A percentile compares a stretch with the other conserved stretches of the same genome.
phyloP scores from a whole-genome alignment of 73 alveolate genomes.

The Urostyla sp. region DNA sequence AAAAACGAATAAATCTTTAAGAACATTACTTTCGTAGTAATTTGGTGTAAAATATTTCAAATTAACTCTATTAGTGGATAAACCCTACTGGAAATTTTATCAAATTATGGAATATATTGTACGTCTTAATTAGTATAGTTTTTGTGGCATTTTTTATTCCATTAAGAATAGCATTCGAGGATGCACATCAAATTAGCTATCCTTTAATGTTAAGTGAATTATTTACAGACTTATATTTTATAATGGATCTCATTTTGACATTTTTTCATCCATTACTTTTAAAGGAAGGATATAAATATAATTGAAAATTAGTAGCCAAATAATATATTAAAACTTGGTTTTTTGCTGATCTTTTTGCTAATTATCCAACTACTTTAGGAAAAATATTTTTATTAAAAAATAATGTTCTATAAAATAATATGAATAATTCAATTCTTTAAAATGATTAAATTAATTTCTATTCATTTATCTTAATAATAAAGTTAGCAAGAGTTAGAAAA shows the following conservation, averaged over 20 bases:
- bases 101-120: background rate
- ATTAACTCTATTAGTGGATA: constrained; percentile 46
- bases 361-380: constrained; percentile 38
- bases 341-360: constrained; percentile 52
- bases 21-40: too few relatives aligned
- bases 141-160: constrained; percentile 17
- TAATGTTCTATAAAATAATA: background rate
- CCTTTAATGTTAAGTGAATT: constrained; percentile 1
- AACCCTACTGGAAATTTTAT: constrained; percentile 11
- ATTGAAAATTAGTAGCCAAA: constrained; percentile 14
- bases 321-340: constrained; percentile 61
- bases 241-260: constrained; percentile 26
- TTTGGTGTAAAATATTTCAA: too few relatives aligned
- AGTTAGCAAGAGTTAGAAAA: constrained; percentile 41
- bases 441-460: constrained; percentile 57
- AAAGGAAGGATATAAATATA: constrained; percentile 30
- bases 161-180: constrained; percentile 48
- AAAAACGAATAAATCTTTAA: too few relatives aligned
- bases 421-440: background rate
- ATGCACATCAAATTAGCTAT: background rate
- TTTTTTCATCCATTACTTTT: constrained; percentile 39
- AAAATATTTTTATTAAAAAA: background rate
- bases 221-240: constrained; percentile 19
- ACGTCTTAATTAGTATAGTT: background rate
- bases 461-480: background rate